These are phyloP conservation scores for Trichoderma pleuroti DNA, from an alignment of 2,329 filamentous ascomycete species.

Conservation along the genomic window DNA sequence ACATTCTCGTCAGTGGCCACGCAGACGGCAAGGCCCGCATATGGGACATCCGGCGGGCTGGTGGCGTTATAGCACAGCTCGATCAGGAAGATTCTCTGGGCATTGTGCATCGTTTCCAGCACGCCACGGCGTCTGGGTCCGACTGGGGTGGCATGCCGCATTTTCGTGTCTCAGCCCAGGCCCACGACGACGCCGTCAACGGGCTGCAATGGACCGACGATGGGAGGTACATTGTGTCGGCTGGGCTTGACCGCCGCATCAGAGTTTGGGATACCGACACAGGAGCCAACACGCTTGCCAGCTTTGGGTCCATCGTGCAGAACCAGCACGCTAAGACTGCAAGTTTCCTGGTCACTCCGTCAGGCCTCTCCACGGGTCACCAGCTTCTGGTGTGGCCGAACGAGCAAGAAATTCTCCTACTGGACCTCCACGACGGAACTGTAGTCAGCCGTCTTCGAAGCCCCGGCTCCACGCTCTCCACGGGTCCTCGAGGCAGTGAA, in stretches of 20 bases:
- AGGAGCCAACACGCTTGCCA: constrained; percentile 82
- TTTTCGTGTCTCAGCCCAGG: constrained; percentile 54
- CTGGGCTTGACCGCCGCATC: constrained; percentile 79
- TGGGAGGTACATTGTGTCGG: constrained; percentile 70
- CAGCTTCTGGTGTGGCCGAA: constrained; percentile 81
- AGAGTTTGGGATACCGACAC: constrained; percentile 81
- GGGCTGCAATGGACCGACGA: constrained; percentile 81
- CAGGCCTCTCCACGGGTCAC: constrained; percentile 48
- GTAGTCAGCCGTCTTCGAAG: constrained; percentile 68
- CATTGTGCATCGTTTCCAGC: constrained; percentile 44
- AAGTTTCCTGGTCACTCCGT: constrained; percentile 62
- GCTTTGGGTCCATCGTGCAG: constrained; percentile 77
- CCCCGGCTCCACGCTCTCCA: constrained; percentile 52
- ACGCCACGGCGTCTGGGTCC: constrained; percentile 32
- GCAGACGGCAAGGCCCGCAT: constrained; percentile 78
- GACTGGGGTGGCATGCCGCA: constrained; percentile 31
- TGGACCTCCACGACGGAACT: constrained; percentile 74
- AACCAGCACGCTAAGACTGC: constrained; percentile 65
- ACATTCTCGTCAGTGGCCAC: constrained; percentile 80
- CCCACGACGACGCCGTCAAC: constrained; percentile 80
- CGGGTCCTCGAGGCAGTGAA: constrained; percentile 42
- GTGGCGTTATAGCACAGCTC: constrained; percentile 70
- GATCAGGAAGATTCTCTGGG: constrained; percentile 83
- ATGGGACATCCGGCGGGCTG: constrained; percentile 82
- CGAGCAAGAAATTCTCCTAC: constrained; percentile 71